Evolutionary conservation across 305 asterid genomes (phyloP).

Genomic region (Fraxinus platypoda): DNA sequence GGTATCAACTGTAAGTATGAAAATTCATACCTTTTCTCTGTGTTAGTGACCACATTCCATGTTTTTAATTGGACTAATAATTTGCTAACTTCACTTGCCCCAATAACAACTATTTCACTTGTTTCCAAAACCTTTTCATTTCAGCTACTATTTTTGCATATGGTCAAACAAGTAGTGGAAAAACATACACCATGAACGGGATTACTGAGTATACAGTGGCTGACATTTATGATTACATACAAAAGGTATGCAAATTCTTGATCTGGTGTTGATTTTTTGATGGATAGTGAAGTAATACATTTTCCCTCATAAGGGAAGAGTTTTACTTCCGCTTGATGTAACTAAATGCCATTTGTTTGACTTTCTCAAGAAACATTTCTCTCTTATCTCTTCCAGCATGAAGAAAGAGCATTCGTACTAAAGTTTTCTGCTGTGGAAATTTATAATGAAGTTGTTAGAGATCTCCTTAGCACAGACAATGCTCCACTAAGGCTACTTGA

Average conservation of each 20-base stretch:
- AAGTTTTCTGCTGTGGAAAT: conserved; percentile 96
- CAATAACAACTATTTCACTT: conserved; percentile 20
- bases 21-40: conserved; percentile 17
- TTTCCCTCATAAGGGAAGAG: conserved; percentile 4
- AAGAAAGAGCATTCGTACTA: conserved; percentile 83
- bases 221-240: conserved; percentile 77
- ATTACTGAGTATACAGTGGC: conserved; percentile 88
- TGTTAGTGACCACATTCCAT: not conserved
- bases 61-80: conserved; percentile 6
- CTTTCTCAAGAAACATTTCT: conserved; percentile 5
- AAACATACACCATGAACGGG: conserved; percentile 96
- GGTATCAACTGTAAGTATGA: conserved; percentile 80
- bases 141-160: conserved; percentile 91
- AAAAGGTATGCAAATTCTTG: conserved; percentile 48
- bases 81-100: conserved; percentile 9
- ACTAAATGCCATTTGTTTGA: conserved; percentile 2
- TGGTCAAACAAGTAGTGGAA: conserved; percentile 97
- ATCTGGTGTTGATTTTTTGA: conserved; percentile 14
- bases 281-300: conserved; percentile 7
- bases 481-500: conserved; percentile 82
- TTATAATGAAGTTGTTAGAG: conserved; percentile 93
- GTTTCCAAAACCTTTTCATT: conserved; percentile 24
- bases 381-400: conserved; percentile 53
- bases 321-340: conserved; percentile 12
- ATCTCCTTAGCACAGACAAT: conserved; percentile 78